Base-by-base conservation (phyloP, 495 filamentous ascomycete species). In the Penicillium coffeae region DNA sequence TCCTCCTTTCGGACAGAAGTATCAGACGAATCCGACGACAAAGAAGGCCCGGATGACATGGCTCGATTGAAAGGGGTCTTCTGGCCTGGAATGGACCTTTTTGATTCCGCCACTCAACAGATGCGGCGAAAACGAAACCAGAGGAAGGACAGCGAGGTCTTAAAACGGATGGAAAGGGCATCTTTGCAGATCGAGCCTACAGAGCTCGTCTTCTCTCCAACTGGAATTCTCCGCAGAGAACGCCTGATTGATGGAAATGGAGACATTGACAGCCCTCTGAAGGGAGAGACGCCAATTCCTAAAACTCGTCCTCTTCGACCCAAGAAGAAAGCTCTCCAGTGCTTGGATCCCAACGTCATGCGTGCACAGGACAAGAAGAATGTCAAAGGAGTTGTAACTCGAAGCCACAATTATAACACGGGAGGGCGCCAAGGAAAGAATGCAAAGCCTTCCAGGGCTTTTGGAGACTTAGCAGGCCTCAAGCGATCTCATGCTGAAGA, bases 21-120 rank as follows among this genome's bases (percentile, higher is more conserved):
- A 9, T 32, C 32, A 12, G 50, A 53, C 12, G 38, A 41, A 3
- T 43, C 27, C 13, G 62, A 62, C 5, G 55, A 69, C 19, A 70
- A 66, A 15, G 54, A 58, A 9, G 61, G 65, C 15, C 55, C 64
- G n/a, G 68, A 71, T 33, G 74, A 73, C 21, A 68, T 73, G 18
- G 44, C 62, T 37, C 60, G 66, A 42, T 71, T 96, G 49, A 95
- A 95, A 64, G 90, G 90, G 0, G 66, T 87, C 7, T 62, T 79
- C 38, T 94, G 81, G 75, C 87, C 87, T 3, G 90, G 90, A 8
- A 96, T 96, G 90, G 81, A 84, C 44, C 67, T 92, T 15, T 95
- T 94, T 57, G 90, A 96, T 60, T 85, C 89, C 9, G 90, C 90
- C 7, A 88, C 82, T 1, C 74, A 81, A 44, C 79, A 86, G 39